Base-by-base conservation (phyloP, 139 green algal genomes). In the Prasinococcaceae sp. region DNA sequence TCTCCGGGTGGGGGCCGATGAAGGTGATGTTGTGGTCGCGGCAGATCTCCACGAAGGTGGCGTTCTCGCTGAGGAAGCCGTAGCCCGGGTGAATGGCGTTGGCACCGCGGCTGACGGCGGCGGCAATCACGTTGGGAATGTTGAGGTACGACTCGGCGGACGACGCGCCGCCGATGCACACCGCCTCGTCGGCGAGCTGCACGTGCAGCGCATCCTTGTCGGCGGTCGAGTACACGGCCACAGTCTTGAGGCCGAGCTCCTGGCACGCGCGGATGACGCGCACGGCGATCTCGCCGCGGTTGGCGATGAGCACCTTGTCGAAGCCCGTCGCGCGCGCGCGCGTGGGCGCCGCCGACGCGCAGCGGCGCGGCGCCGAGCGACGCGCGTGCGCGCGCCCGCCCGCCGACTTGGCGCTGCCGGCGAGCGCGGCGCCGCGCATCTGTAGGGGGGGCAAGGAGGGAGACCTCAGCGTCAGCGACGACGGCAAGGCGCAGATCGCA, bases 201-300 rank as follows among this genome's bases (percentile, higher is more conserved):
- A 87, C 73, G 69, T 97, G 88, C 1, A 80, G 79, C 56, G 83
- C 64, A 35, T 92, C 50, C 3, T 83, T 65, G 72, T 97, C 89
- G 8, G 77, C 79, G 22, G 68, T 65, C 22, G 55, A 79, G 78
- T 94, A 95, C 14, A 96, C 72, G 23, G 89, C 88, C 12, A 96
- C 81, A 45, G 79, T 83, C 2, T 63, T 56, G 3, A 88, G 63
- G 25, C 89, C 89, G 23, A 97, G 66, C 69, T 97, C 89, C 8
- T 79, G 81, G 27, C 78, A 83, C 4, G 89, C 90, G 1, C 89
- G 72, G 66, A 93, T 93, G 12, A 95, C 72, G 36, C 89, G 81
- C n/a, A 96, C 80, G 8, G 89, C 89, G 40, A 98, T 98, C 61
- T 98, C 89, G 12, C 89, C 89, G 23, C 89, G 61, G 61, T 98